phyloP scores from a whole-genome alignment of 2,329 filamentous ascomycete species.

The Reticulascus tulasneorum region DNA sequence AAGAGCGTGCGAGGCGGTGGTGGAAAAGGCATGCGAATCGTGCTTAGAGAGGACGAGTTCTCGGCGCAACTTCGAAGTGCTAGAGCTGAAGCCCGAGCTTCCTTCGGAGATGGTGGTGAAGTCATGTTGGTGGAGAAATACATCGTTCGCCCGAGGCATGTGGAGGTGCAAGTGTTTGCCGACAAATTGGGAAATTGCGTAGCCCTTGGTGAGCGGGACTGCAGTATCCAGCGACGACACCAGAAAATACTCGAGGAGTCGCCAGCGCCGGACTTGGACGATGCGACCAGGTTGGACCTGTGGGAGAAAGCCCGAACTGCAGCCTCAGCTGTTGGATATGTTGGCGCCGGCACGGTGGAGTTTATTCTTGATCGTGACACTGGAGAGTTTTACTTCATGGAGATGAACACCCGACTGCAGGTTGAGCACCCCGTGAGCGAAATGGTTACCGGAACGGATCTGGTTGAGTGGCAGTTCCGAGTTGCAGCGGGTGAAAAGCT shows the following conservation, averaged over 20 bases:
- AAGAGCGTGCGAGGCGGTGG: slow-evolving; percentile 81
- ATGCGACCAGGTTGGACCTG: slow-evolving; percentile 54
- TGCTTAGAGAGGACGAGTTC: slow-evolving; percentile 65
- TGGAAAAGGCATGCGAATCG: slow-evolving; percentile 81
- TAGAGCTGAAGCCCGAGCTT: slow-evolving; percentile 68
- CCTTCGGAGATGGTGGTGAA: slow-evolving; percentile 76
- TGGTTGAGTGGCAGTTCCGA: slow-evolving; percentile 96
- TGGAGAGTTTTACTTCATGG: slow-evolving; percentile 77
- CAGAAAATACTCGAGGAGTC: slow-evolving; percentile 92
- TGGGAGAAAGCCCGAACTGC: slow-evolving; percentile 64
- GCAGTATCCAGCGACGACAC: slow-evolving; percentile 79
- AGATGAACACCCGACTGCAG: slow-evolving; percentile 84
- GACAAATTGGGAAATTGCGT: slow-evolving; percentile 76
- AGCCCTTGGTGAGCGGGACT: slow-evolving; percentile 83
- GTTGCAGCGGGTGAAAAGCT: slow-evolving; percentile 56
- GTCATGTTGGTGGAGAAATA: slow-evolving; percentile 84
- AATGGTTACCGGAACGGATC: slow-evolving; percentile 64
- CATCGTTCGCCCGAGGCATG: slow-evolving; percentile 73
- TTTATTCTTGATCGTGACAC: slow-evolving; percentile 84
- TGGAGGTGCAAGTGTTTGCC: slow-evolving; percentile 89
- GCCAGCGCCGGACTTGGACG: slow-evolving; percentile 66
- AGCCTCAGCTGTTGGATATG: slow-evolving; percentile 75
- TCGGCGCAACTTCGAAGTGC: slow-evolving; percentile 66
- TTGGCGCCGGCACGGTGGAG: slow-evolving; percentile 86
- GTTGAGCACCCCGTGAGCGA: slow-evolving; percentile 92